Base-by-base conservation (phyloP, 2,329 filamentous ascomycete genomes). In the Claviceps spartinae region DNA sequence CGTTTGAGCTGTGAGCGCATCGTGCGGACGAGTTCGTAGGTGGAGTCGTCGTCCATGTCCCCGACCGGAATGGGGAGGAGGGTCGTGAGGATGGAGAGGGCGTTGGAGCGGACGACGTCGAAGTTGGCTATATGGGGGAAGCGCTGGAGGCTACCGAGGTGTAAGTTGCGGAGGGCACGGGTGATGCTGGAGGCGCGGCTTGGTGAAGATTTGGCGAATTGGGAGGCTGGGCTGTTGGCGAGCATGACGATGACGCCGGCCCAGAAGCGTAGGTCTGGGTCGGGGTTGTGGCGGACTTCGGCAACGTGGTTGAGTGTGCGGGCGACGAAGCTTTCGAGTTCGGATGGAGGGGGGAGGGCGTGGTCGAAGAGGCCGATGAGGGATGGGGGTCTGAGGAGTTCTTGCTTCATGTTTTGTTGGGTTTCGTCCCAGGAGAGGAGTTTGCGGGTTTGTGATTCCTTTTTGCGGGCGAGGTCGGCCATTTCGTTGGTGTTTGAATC, bases 81-180 rank as follows among this genome's bases (percentile, higher is more conserved):
- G n/a, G 46, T 20, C 30, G 52, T 42, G n/a, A 55, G 47, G n/a
- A 53, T 49, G 30, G 54, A 49, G 38, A 51, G 46, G 11, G 51
- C 51, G 47, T 55, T 55, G 51, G 54, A 46, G 5, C 54, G 51
- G 45, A 55, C 51, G 22, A 51, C 47, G 16, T 55, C 54, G 16
- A 51, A 50, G 42, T 55, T 55, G 43, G 54, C 37, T 42, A 51
- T 49, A 42, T 53, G 54, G n/a, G 54, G 51, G 46, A 55, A 53
- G 11, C 45, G 45, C 13, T n/a, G 13, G n/a, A 47, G 30, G 1
- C 54, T 52, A 16, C 54, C 54, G 24, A 47, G 51, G 9, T 34
- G 41, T 13, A 55, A 22, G 37, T 55, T 55, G 14, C 54, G 41
- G 9, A 54, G 41, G 20, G 53, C 53, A 34, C 51, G 53, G 38